These are phyloP conservation scores for Claviceps sp. DNA, from an alignment of 2,329 filamentous ascomycete genomes.

Conservation along the genomic window DNA sequence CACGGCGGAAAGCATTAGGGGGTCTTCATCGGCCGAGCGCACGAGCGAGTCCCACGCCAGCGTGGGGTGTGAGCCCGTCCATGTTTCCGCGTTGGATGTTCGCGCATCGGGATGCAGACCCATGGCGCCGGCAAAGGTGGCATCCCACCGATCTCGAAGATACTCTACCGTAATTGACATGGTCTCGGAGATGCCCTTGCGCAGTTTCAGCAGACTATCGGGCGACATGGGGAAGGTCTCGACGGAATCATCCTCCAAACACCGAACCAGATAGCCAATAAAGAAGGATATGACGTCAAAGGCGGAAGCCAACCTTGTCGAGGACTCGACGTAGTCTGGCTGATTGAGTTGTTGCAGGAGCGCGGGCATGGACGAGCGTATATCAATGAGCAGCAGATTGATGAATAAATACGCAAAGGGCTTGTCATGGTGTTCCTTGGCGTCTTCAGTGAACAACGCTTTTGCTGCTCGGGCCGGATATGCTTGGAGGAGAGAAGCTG, in stretches of 20 bases:
- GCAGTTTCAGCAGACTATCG: slow-evolving; percentile 47
- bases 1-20: slow-evolving; percentile 45
- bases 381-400: slow-evolving; percentile 52
- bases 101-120: slow-evolving; percentile 47
- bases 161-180: slow-evolving; percentile 51
- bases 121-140: slow-evolving; percentile 46
- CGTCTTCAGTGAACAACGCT: slow-evolving; percentile 38
- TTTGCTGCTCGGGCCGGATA: slow-evolving; percentile 34
- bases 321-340: slow-evolving; percentile 34
- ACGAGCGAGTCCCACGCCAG: slow-evolving; percentile 46
- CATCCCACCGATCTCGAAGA: slow-evolving; percentile 57
- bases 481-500: slow-evolving; percentile 41
- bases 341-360: slow-evolving; percentile 45
- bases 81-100: slow-evolving; percentile 26
- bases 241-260: slow-evolving; percentile 33
- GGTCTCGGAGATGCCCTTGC: slow-evolving; percentile 47
- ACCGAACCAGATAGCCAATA: slow-evolving; percentile 42
- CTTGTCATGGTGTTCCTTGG: slow-evolving; percentile 24
- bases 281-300: slow-evolving; percentile 52
- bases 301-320: slow-evolving; percentile 43
- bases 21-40: slow-evolving; percentile 36
- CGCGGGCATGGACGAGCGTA: slow-evolving; percentile 47
- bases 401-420: slow-evolving; percentile 50
- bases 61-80: slow-evolving; percentile 30
- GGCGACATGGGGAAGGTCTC: slow-evolving; percentile 35